A percentile compares a stretch with the other conserved stretches of the same genome.
These are phyloP conservation scores for Fusarium verrucosum DNA, from an alignment of 2,329 filamentous ascomycete species.

Conservation along the genomic window DNA sequence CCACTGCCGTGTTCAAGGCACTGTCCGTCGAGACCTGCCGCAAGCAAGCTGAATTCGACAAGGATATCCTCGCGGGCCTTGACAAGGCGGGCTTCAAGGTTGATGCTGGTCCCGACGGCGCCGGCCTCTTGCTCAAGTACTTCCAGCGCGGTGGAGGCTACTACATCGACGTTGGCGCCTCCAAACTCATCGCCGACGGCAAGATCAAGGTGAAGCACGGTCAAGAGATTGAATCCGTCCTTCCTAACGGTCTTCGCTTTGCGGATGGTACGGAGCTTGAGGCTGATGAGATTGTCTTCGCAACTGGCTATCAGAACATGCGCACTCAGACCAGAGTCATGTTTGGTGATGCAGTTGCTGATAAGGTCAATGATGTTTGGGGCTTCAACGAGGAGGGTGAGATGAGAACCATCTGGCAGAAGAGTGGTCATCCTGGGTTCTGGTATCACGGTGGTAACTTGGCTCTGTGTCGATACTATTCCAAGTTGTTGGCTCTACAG, in stretches of 20 bases:
- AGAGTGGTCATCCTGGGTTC: conserved; percentile 69
- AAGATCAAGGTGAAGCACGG: conserved; percentile 71
- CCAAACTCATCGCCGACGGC: conserved; percentile 68
- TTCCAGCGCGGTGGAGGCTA: conserved; percentile 73
- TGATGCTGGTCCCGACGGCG: conserved; percentile 65
- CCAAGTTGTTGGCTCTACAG: conserved; percentile 62
- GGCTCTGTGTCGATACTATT: conserved; percentile 69
- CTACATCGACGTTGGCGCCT: conserved; percentile 75
- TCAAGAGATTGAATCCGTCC: conserved; percentile 62
- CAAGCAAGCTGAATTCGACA: conserved; percentile 50
- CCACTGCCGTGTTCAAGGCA: conserved; percentile 68
- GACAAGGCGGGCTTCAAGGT: conserved; percentile 67
- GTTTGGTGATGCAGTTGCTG: conserved; percentile 69
- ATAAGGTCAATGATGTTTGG: conserved; percentile 68
- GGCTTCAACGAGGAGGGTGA: conserved; percentile 68
- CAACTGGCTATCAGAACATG: conserved; percentile 76
- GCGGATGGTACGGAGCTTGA: conserved; percentile 65
- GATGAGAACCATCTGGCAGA: conserved; percentile 65
- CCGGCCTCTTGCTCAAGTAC: conserved; percentile 70
- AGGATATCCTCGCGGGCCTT: conserved; percentile 55
- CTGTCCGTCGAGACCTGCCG: conserved; percentile 58
- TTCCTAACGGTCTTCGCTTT: conserved; percentile 56
- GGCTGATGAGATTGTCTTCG: conserved; percentile 71
- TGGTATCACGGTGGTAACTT: conserved; percentile 75
- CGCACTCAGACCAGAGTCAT: conserved; percentile 67